These are phyloP conservation scores for Urochloa ruziziensis DNA, from an alignment of 176 grass and related monocot species.

Conservation along the genomic window DNA sequence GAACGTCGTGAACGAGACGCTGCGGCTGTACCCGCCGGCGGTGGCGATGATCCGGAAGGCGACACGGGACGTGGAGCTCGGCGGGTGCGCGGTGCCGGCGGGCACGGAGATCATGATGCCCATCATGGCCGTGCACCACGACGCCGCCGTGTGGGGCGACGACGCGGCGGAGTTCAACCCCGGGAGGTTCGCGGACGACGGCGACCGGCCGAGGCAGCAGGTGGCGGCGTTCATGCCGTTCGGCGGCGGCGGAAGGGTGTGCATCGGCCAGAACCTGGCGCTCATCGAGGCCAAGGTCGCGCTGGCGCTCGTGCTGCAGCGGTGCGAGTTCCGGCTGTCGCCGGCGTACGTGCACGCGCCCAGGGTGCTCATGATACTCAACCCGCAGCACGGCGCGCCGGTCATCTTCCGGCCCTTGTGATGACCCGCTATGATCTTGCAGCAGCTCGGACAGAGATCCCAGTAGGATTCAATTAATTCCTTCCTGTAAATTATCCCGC, in stretches of 20 bases:
- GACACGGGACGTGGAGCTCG: conserved; percentile 66
- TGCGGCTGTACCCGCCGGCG: conserved; percentile 86
- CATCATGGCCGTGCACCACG: conserved; percentile 93
- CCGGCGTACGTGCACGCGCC: conserved; percentile 87
- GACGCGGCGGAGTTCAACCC: conserved; percentile 81
- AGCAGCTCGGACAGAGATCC: conserved; percentile 11
- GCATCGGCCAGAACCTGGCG: conserved; percentile 94
- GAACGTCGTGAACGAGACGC: conserved; percentile 87
- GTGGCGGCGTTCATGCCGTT: conserved; percentile 92
- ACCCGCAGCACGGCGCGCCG: conserved; percentile 84
- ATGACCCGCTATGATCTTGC: background rate
- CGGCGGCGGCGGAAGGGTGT: conserved; percentile 68
- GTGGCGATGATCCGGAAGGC: conserved; percentile 83
- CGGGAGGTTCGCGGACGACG: conserved; percentile 42
- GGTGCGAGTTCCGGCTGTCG: conserved; percentile 63
- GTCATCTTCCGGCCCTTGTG: conserved; percentile 71
- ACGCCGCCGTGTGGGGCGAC: conserved; percentile 63
- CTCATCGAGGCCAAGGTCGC: conserved; percentile 81
- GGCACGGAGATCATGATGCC: conserved; percentile 86
- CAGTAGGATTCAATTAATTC: conserved; percentile 47
- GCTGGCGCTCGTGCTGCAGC: conserved; percentile 76
- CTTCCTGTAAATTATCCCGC: conserved; percentile 51
- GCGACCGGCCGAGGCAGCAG: conserved; percentile 35
- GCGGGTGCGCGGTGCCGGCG: conserved; percentile 72
- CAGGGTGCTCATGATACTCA: conserved; percentile 78